Base-by-base conservation (phyloP, 148 eudicot species). In the Bassia scoparia region DNA sequence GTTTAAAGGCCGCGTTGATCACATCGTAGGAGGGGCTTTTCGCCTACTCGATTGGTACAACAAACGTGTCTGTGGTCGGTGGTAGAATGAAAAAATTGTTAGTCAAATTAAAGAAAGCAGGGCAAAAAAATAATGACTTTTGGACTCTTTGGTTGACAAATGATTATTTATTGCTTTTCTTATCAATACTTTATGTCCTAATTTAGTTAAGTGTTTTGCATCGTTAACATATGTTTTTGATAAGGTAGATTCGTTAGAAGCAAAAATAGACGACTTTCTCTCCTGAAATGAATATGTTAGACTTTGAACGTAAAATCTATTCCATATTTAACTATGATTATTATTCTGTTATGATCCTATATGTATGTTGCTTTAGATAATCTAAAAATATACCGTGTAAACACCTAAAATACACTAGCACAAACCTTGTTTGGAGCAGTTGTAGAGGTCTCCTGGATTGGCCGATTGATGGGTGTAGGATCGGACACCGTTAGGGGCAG, bases 371-470 rank as follows among this genome's bases (percentile, higher is more conserved):
- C n/a, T n/a, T n/a, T n/a, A n/a, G n/a, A n/a, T n/a, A n/a, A n/a
- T n/a, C n/a, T n/a, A n/a, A n/a, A n/a, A n/a, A n/a, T n/a, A n/a
- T n/a, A n/a, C n/a, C n/a, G n/a, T n/a, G n/a, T n/a, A n/a, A n/a
- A n/a, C n/a, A n/a, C n/a, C n/a, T 12, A 4, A 48, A 69, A 76
- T 29, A n/a, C 31, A 26, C 48, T 58, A 61, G 53, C 48, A 53
- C 88, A 49, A 73, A 93, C 98, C 98, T 87, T 86, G 62, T 33
- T 73, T 84, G 55, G 97, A 95, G 76, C 98, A 91, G 24, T 86
- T 95, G 86, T 84, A 91, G 30, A 91, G 87, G 68, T 95, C 98
- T 12, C 98, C 98, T 3, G 98, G 98, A n/a, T 66, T 93, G 98
- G 54, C 97, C 96, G n/a, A 30, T 95, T 95, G 81, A 95, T 88